Evolutionary conservation across 1,284 basidiomycete species (phyloP).

Genomic region (Trichosporon faecale): DNA sequence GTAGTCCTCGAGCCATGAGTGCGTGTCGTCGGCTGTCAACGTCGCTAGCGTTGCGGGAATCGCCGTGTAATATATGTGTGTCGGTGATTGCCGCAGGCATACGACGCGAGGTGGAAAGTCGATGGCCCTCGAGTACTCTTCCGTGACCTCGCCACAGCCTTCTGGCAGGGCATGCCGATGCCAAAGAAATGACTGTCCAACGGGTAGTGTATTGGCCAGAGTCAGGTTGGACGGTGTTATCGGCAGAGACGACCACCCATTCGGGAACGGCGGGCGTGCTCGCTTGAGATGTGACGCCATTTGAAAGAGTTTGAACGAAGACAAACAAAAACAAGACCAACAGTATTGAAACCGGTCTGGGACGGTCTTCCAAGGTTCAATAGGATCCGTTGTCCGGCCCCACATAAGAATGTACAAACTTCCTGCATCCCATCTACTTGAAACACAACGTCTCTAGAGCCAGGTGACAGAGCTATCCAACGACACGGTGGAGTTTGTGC

Average conservation of each 20-base stretch:
- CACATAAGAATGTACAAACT: not conserved
- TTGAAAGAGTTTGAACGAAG: not conserved
- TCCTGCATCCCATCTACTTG: not conserved
- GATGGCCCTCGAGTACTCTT: constrained; percentile 49
- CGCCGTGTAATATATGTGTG: constrained; percentile 68
- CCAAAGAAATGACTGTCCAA: constrained; percentile 52
- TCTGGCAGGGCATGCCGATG: constrained; percentile 33
- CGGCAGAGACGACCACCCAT: constrained; percentile 38
- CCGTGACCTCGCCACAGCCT: constrained; percentile 17
- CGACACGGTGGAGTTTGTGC: constrained; percentile 50
- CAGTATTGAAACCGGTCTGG: no score
- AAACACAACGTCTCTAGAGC: not conserved
- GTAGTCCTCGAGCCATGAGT: constrained; percentile 77
- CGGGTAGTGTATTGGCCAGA: constrained; percentile 48
- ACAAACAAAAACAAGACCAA: not conserved
- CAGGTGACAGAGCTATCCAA: constrained; percentile 33
- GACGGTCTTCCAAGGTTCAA: no score
- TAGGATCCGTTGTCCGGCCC: no score
- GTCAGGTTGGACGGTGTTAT: constrained; percentile 37
- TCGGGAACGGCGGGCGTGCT: constrained; percentile 40
- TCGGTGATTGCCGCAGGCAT: constrained; percentile 69
- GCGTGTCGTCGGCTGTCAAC: constrained; percentile 62
- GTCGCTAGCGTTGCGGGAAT: constrained; percentile 56
- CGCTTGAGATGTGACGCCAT: not conserved
- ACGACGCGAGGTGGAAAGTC: constrained; percentile 61